Evolutionary conservation across 768 basidiomycete genomes (phyloP).

Genomic region (Kwoniella botswanensis): DNA sequence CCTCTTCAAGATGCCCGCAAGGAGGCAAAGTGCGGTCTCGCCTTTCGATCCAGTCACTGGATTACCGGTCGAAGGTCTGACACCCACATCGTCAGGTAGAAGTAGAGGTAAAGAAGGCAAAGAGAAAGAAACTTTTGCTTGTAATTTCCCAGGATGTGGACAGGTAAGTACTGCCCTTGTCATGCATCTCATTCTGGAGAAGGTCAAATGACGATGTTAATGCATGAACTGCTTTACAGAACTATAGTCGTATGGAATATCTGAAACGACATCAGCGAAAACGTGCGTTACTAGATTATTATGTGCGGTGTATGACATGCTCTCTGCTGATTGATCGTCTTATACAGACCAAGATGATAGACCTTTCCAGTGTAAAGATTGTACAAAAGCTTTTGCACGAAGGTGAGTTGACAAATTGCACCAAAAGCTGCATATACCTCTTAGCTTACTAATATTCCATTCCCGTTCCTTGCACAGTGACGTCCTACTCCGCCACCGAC

Average conservation of each 20-base stretch:
- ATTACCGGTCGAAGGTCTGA: slow-evolving; percentile 19
- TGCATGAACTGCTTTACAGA: slow-evolving; percentile 10
- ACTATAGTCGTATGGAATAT: slow-evolving; percentile 59
- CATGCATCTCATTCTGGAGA: no score
- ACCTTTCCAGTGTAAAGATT: slow-evolving; percentile 58
- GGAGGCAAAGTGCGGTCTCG: slow-evolving; percentile 28
- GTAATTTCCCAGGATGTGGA: slow-evolving; percentile 51
- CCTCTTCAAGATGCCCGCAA: slow-evolving; percentile 18
- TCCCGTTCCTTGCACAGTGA: slow-evolving; percentile 41
- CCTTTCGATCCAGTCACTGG: slow-evolving; percentile 14
- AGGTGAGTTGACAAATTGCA: slow-evolving; percentile 42
- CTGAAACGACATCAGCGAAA: slow-evolving; percentile 59
- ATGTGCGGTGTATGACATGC: not conserved
- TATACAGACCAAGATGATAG: slow-evolving; percentile 57
- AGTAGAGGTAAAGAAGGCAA: slow-evolving; percentile 43
- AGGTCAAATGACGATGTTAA: no score
- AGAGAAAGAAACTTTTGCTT: slow-evolving; percentile 53
- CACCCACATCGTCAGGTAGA: slow-evolving; percentile 9
- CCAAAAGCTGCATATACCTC: not conserved
- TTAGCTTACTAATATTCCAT: slow-evolving; percentile 10
- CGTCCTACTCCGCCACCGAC: slow-evolving; percentile 58
- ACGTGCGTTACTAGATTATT: slow-evolving; percentile 43
- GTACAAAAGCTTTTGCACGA: slow-evolving; percentile 58
- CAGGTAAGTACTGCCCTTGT: slow-evolving; percentile 35
- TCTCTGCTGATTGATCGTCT: not conserved